Evolutionary conservation across 768 basidiomycete species (phyloP).

Genomic region (Lactarius akahatsu): DNA sequence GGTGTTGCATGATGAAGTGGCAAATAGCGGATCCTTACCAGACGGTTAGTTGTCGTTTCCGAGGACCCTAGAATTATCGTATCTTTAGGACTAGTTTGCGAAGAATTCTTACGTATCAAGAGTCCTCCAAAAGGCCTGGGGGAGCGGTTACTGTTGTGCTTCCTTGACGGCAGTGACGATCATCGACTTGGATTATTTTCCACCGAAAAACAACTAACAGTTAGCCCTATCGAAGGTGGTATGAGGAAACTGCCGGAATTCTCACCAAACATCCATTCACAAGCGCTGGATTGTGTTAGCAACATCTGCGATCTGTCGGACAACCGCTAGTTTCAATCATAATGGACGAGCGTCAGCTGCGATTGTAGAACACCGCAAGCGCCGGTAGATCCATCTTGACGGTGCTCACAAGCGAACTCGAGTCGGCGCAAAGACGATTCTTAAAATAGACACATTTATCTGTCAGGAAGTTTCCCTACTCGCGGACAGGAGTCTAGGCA

Average conservation of each 20-base stretch:
- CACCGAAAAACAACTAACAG: not conserved
- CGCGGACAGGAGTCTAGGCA: not conserved
- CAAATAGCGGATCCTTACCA: not conserved
- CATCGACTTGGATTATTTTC: not conserved
- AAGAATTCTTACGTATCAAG: not conserved
- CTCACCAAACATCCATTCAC: constrained; percentile 12
- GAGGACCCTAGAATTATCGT: not conserved
- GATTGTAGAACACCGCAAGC: not conserved
- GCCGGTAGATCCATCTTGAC: not conserved
- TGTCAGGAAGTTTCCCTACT: not conserved
- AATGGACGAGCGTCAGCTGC: not conserved
- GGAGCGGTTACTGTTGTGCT: not conserved
- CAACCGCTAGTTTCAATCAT: constrained; percentile 4
- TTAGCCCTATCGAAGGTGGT: not conserved
- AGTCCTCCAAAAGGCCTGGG: constrained; percentile 17
- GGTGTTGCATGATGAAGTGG: not conserved
- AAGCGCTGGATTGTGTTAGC: constrained; percentile 16
- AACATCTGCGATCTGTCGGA: constrained; percentile 20
- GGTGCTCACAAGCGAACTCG: not conserved
- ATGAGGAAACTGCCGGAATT: constrained; percentile 7
- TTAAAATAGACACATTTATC: constrained; percentile 5
- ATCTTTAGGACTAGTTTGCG: not conserved
- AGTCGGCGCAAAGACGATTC: not conserved
- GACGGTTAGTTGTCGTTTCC: not conserved
- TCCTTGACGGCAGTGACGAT: constrained; percentile 9